Base-by-base conservation (phyloP, 2,329 filamentous ascomycete species). In the Camptophora hylomeconis region DNA sequence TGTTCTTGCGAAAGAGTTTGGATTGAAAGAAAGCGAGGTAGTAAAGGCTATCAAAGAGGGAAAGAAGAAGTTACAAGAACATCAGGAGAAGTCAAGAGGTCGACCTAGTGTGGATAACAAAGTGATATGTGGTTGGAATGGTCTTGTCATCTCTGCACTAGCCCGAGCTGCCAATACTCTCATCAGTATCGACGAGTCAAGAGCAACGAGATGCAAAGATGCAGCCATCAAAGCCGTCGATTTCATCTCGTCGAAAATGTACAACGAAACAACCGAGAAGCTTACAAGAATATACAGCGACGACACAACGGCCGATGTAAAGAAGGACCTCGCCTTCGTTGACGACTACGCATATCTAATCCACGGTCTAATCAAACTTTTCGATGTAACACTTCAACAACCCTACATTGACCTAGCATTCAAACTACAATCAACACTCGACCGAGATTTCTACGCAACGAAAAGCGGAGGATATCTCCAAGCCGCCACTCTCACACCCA, bases 261-360 rank as follows among this genome's bases (percentile, higher is more conserved):
- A 81, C 63, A 72, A 87, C 38, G 50, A 62, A 6, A 42, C 60
- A 1, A 65, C 62, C 1, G 68, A 69, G 25, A 67, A 69, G 3
- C 58, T 95, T 10, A 80, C 76, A 48, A 70, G 86, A 27, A 31
- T 41, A 13, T 30, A 28, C 28, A 19, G 18, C 20, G 32, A 30
- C 21, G 25, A 27, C 11, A 31, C 31, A 11, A 26, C 30, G 5
- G 32, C 28, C 21, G 25, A 27, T 12, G 32, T 30, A 11, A 26
- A 28, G 5, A 19, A 15, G 13, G 72, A 87, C 22, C 92, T 78
- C 54, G 72, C 73, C 17, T 92, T 95, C 53, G 82, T 87, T 1
- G 89, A 95, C 45, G 89, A 98, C 56, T 95, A 95, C 49, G 83
- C 87, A 3, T 93, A 87, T 52, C 53, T 95, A 21, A 80, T 84